A percentile compares a stretch with the other conserved stretches of the same genome.
Evolutionary conservation across 441 rosid genomes (phyloP).

Genomic region (Erodium trifolium): DNA sequence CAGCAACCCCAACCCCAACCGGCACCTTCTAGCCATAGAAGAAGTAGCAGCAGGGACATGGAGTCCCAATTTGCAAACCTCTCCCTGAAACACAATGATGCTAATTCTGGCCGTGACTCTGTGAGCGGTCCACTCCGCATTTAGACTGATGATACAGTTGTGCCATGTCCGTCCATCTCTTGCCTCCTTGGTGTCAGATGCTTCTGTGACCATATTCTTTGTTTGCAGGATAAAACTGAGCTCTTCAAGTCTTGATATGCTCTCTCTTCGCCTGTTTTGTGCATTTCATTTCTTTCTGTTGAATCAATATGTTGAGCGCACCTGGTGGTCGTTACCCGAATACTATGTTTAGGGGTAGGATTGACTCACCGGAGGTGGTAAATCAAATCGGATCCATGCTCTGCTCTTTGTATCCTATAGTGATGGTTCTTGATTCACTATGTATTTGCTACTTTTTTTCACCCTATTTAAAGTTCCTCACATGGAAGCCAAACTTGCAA

Average conservation of each 20-base stretch:
- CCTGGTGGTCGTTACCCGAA: constrained; percentile 57
- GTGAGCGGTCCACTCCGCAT: constrained; percentile 58
- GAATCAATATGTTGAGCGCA: constrained; percentile 39
- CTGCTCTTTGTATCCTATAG: constrained; percentile 8
- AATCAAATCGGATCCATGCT: constrained; percentile 25
- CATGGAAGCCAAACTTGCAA: not conserved
- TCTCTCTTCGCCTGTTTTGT: constrained; percentile 14
- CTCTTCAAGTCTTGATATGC: constrained; percentile 26
- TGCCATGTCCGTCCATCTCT: constrained; percentile 11
- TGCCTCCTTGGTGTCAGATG: constrained; percentile 7
- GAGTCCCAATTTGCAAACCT: constrained; percentile 85
- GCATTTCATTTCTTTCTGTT: constrained; percentile 18
- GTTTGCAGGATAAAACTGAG: constrained; percentile 25
- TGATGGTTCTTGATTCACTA: not conserved
- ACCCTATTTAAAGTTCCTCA: not conserved
- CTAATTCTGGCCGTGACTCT: constrained; percentile 53
- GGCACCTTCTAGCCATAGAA: constrained; percentile 61
- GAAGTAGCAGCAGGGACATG: constrained; percentile 67
- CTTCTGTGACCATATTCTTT: constrained; percentile 7
- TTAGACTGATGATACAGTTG: constrained; percentile 32
- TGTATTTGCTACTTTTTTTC: constrained; percentile 4
- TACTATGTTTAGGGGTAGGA: constrained; percentile 20
- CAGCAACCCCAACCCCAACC: constrained; percentile 39
- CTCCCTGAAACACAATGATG: constrained; percentile 64
- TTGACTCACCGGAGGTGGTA: constrained; percentile 86